A percentile compares a stretch with the other conserved stretches of the same genome.
These are phyloP conservation scores for Cercospora janseana DNA, from an alignment of 2,329 filamentous ascomycete genomes.

Conservation along the genomic window DNA sequence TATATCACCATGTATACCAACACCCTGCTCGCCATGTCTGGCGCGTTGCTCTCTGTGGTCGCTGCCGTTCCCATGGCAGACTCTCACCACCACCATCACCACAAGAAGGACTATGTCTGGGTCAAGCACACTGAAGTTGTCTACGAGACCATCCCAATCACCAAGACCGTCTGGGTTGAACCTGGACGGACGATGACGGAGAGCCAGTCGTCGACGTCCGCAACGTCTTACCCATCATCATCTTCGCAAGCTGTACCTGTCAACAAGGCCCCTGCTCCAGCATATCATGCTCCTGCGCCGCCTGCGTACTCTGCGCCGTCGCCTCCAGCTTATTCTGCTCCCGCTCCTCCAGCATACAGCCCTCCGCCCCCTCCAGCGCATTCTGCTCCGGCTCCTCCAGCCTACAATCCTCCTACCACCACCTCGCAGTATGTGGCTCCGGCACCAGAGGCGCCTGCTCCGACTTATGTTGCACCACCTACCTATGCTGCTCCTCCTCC, in stretches of 20 bases:
- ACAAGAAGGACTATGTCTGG: slow-evolving; percentile 49
- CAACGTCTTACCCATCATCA: slow-evolving; percentile 13
- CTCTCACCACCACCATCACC: slow-evolving; percentile 21
- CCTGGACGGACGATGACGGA: slow-evolving; percentile 29
- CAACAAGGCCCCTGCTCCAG: slow-evolving; percentile 10
- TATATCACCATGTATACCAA: slow-evolving; percentile 34
- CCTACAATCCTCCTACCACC: slow-evolving; percentile 24
- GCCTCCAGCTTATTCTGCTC: slow-evolving; percentile 11
- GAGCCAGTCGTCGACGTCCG: slow-evolving; percentile 10
- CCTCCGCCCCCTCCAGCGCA: slow-evolving; percentile 28
- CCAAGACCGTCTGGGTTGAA: slow-evolving; percentile 50
- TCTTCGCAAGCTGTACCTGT: not conserved
- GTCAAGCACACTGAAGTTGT: slow-evolving; percentile 50
- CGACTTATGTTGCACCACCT: slow-evolving; percentile 30
- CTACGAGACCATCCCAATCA: slow-evolving; percentile 50
- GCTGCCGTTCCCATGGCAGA: slow-evolving; percentile 34
- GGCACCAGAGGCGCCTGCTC: slow-evolving; percentile 11
- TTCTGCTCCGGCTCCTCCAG: slow-evolving; percentile 19
- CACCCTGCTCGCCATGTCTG: slow-evolving; percentile 32
- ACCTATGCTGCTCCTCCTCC: slow-evolving; percentile 23
- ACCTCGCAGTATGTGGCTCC: slow-evolving; percentile 29
- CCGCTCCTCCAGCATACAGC: slow-evolving; percentile 25
- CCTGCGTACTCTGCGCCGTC: slow-evolving; percentile 27
- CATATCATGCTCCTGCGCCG: slow-evolving; percentile 15
- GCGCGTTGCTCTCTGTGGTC: slow-evolving; percentile 33